Base-by-base conservation (phyloP, 164 flowering plant genomes). In the Sedum album region DNA sequence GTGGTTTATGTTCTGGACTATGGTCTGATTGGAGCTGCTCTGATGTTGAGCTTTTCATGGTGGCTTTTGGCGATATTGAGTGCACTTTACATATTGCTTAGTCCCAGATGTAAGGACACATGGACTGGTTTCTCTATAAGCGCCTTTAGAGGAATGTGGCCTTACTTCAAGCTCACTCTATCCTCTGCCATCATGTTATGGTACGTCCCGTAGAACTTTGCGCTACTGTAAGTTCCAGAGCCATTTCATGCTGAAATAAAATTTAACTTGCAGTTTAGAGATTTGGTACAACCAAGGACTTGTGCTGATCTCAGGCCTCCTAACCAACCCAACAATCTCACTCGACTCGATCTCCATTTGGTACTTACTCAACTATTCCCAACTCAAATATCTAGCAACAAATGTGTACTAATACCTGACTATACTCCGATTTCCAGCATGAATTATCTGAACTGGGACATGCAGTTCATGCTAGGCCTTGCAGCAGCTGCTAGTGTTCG, bases 201-300 rank as follows among this genome's bases (percentile, higher is more conserved):
- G n/a, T n/a, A n/a, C n/a, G n/a, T n/a, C n/a, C n/a, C n/a, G n/a
- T 13, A 9, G 17, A 46, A 46, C 15, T 46, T 14, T 6, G 35
- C 20, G 28, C 31, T 61, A 11, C 31, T 25, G 4, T 8, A 39
- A 39, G n/a, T n/a, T 39, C 42, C 42, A 39, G 8, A 39, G 42
- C 26, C 65, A 26, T 28, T 1, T 61, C 35, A 61, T n/a, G 36
- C 18, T 28, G 30, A n/a, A n/a, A n/a, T n/a, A n/a, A 26, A 6
- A 1, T 69, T 17, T 11, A 49, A 31, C 60, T 7, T 18, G 28
- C 74, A 89, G 95, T 66, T 77, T 89, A 85, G 95, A 89, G 80
- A 83, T 89, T 65, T 89, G 95, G 95, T 89, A 89, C 74, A 77
- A n/a, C n/a, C n/a, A n/a, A n/a, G n/a, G n/a, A n/a, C n/a, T n/a